Percentiles rank a stretch among this genome's conserved stretches.
These are phyloP conservation scores for Cornus controversa DNA, from an alignment of 148 eudicot species.

Conservation along the genomic window DNA sequence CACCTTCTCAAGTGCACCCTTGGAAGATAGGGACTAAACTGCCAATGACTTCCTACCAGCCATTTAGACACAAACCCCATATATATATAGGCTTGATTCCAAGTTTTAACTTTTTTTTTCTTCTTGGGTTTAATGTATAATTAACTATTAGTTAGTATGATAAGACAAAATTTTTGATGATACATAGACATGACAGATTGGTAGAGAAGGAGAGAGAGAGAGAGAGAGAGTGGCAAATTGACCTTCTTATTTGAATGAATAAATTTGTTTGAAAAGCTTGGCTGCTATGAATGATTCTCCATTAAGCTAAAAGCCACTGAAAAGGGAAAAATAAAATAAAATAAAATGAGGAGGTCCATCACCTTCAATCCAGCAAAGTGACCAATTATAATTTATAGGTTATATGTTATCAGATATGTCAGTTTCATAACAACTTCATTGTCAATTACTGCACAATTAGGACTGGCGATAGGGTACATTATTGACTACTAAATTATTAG, in stretches of 20 bases:
- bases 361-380: background rate
- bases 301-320: background rate
- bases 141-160: no score
- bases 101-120: no score
- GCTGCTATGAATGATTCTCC: background rate
- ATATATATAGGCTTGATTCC: no score
- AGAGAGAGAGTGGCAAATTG: background rate
- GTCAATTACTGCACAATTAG: background rate
- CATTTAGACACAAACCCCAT: background rate
- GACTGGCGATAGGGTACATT: background rate
- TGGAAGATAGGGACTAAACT: background rate
- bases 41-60: background rate
- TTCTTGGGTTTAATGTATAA: background rate
- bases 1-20: background rate
- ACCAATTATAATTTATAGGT: no score
- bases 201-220: no score
- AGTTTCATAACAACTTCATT: background rate
- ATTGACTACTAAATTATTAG: background rate
- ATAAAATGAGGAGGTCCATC: background rate
- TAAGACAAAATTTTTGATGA: background rate
- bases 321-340: no score
- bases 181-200: background rate
- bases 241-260: no score
- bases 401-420: background rate
- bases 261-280: background rate